Conservation (phyloP, 176 grass and related monocot species). For the Bolboschoenus planiculmis region DNA sequence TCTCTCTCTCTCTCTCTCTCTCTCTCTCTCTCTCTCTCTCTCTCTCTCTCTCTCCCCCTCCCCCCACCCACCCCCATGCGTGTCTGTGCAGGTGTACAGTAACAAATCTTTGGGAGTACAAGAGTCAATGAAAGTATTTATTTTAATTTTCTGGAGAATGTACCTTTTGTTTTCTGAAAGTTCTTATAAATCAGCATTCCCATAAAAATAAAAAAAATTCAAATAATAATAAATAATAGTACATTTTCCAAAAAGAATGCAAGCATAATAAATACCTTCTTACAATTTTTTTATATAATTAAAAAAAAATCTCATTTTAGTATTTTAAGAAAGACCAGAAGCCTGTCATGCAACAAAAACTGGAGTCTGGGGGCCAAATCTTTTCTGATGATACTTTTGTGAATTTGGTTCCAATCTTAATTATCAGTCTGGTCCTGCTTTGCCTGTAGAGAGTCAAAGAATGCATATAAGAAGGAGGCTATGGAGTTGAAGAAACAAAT, state of each 20-base stretch:
- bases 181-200: not conserved
- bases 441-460: slow-evolving; percentile 73
- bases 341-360: not conserved
- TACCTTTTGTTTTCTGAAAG: not conserved
- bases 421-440: not conserved
- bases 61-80: no score
- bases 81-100: not conserved
- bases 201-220: not conserved
- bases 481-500: slow-evolving; percentile 92
- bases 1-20: slow-evolving; percentile 18
- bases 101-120: not conserved
- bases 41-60: slow-evolving; percentile 15
- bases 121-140: not conserved
- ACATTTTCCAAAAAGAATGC: not conserved
- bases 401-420: slow-evolving; percentile 15
- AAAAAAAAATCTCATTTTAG: not conserved
- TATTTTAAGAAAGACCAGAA: not conserved
- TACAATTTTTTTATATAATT: not conserved
- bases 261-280: not conserved
- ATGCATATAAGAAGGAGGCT: slow-evolving; percentile 79
- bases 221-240: not conserved
- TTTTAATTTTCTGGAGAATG: not conserved
- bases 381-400: not conserved
- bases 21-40: not conserved
- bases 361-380: not conserved